Conservation (phyloP, 2,329 filamentous ascomycete species). For the Colletotrichum sp. region DNA sequence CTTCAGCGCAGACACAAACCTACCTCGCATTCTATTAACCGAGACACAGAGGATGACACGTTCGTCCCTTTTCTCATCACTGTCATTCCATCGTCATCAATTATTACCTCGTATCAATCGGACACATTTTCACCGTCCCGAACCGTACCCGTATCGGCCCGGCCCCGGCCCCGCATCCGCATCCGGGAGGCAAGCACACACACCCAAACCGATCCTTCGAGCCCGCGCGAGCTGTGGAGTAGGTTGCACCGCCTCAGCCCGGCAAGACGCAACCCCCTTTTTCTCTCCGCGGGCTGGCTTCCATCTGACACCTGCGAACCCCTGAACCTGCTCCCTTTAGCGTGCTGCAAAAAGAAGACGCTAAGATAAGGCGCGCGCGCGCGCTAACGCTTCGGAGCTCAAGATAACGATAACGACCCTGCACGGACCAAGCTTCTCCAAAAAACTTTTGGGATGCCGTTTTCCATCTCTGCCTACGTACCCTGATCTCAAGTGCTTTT, state of each 20-base stretch:
- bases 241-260: neutral
- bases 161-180: neutral
- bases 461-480: neutral
- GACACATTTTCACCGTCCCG: neutral
- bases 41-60: neutral
- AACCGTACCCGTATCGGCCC: neutral
- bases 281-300: neutral
- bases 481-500: neutral
- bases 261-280: neutral
- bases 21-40: neutral
- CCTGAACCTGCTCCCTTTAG: neutral
- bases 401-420: neutral
- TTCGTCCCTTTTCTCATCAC: neutral
- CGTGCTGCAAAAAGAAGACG: neutral
- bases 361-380: neutral
- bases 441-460: neutral
- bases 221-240: neutral
- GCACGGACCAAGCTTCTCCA: neutral
- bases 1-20: neutral
- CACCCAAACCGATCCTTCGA: neutral
- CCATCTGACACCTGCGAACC: neutral
- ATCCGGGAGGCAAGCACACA: neutral
- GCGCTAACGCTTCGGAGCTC: neutral
- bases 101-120: neutral
- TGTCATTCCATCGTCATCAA: neutral